phyloP scores from a whole-genome alignment of 2,329 filamentous ascomycete species.

The Polychaeton citri region DNA sequence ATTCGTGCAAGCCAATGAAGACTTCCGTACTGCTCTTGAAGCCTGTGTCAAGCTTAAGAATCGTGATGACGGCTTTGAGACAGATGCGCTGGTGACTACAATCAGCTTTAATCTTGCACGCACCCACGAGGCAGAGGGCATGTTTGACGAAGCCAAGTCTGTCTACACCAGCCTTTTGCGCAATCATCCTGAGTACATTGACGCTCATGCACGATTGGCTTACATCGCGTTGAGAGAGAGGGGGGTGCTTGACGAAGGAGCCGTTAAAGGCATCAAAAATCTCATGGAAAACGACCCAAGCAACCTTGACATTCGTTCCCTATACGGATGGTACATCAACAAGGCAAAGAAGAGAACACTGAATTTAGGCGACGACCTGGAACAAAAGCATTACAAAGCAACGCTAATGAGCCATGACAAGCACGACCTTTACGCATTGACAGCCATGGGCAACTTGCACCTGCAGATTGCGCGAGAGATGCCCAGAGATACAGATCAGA shows the following conservation, averaged over 20 bases:
- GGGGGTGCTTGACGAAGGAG: slow-evolving; percentile 51
- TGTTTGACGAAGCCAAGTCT: slow-evolving; percentile 70
- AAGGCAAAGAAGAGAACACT: slow-evolving; percentile 70
- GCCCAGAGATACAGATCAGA: slow-evolving; percentile 75
- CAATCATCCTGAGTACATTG: slow-evolving; percentile 78
- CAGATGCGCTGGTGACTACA: slow-evolving; percentile 82
- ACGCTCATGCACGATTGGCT: slow-evolving; percentile 75
- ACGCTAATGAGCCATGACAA: slow-evolving; percentile 91
- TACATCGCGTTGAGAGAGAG: slow-evolving; percentile 52
- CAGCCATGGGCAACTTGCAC: slow-evolving; percentile 95
- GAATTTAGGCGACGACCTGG: slow-evolving; percentile 77
- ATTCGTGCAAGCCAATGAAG: slow-evolving; percentile 62
- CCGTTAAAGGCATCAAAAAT: slow-evolving; percentile 71
- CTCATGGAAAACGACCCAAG: slow-evolving; percentile 71
- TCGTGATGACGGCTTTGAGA: slow-evolving; percentile 59
- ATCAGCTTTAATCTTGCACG: slow-evolving; percentile 94
- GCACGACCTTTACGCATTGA: slow-evolving; percentile 91
- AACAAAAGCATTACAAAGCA: slow-evolving; percentile 92
- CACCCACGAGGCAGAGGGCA: slow-evolving; percentile 76
- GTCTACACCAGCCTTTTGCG: slow-evolving; percentile 78
- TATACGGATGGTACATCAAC: slow-evolving; percentile 93
- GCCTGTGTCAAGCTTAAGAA: slow-evolving; percentile 74
- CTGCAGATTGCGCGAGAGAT: slow-evolving; percentile 83
- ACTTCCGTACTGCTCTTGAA: slow-evolving; percentile 84
- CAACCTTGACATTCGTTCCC: slow-evolving; percentile 79